Evolutionary conservation across 441 rosid genomes (phyloP).

Genomic region (Hura crepitans): DNA sequence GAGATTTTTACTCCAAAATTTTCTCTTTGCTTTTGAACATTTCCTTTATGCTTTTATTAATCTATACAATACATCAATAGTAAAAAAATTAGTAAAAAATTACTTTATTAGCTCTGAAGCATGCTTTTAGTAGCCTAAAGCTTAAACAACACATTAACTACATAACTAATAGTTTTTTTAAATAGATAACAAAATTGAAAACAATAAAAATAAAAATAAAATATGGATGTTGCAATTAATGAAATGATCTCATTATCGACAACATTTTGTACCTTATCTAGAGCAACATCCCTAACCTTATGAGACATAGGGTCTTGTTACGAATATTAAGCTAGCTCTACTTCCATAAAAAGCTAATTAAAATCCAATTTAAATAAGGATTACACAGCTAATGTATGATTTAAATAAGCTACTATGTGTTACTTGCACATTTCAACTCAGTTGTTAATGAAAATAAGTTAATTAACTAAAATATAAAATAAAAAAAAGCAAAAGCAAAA

Average conservation of each 20-base stretch:
- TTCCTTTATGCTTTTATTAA: slow-evolving; percentile 1
- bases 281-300: slow-evolving; percentile 93
- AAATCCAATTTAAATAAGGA: neutral
- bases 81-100: neutral
- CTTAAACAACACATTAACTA: slow-evolving; percentile 96
- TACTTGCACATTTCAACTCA: neutral
- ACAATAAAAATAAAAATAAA: neutral
- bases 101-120: slow-evolving; percentile 40
- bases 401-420: neutral
- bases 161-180: slow-evolving; percentile 13
- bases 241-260: neutral
- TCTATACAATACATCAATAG: neutral
- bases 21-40: neutral
- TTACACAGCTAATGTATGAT: neutral
- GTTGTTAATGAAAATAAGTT: neutral
- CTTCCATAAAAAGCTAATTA: slow-evolving; percentile 43
- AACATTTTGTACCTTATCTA: slow-evolving; percentile 60
- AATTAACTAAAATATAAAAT: neutral
- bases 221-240: neutral
- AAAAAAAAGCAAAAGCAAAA: no score
- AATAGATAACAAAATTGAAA: neutral
- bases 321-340: slow-evolving; percentile 58
- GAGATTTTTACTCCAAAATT: neutral
- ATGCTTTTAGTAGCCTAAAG: slow-evolving; percentile 78
- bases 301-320: slow-evolving; percentile 53